These are phyloP conservation scores for Carex pumila DNA, from an alignment of 176 grass and related monocot genomes.

Conservation along the genomic window DNA sequence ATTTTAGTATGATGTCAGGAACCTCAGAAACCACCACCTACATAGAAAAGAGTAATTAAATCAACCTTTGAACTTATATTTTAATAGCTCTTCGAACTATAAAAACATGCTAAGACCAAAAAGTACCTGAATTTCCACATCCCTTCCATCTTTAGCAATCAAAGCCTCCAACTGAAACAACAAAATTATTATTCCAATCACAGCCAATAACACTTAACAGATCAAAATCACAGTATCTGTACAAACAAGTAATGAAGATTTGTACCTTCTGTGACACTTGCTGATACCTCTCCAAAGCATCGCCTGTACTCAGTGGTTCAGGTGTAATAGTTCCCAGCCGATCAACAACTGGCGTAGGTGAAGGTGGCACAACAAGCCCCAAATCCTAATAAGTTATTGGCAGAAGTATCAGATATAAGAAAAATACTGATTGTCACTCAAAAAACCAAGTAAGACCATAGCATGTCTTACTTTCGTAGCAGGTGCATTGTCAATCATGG, in stretches of 20 bases:
- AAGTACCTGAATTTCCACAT: conserved; percentile 74
- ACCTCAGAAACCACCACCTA: conserved; percentile 83
- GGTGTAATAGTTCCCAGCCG: conserved; percentile 54
- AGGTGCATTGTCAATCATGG: conserved; percentile 31
- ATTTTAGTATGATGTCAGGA: conserved; percentile 82
- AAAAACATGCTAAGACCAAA: background rate
- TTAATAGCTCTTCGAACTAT: conserved; percentile 8
- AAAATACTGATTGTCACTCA: conserved; percentile 6
- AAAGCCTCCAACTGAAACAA: conserved; percentile 67
- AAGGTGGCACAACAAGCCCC: conserved; percentile 32
- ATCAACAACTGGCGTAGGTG: conserved; percentile 42
- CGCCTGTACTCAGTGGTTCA: conserved; percentile 62
- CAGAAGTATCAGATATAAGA: conserved; percentile 15
- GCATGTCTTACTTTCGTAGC: conserved; percentile 36
- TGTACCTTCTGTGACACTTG: conserved; percentile 80
- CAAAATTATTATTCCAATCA: conserved; percentile 10
- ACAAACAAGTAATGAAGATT: conserved; percentile 8
- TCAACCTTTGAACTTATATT: background rate
- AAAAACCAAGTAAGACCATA: background rate
- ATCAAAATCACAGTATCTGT: conserved; percentile 10
- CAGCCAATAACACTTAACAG: background rate
- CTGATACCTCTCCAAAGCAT: conserved; percentile 70
- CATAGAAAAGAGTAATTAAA: conserved; percentile 19
- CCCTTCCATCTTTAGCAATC: conserved; percentile 66
- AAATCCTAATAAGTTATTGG: conserved; percentile 46